Evolutionary conservation across 2,329 filamentous ascomycete genomes (phyloP).

Genomic region (Fusarium lyarnte): DNA sequence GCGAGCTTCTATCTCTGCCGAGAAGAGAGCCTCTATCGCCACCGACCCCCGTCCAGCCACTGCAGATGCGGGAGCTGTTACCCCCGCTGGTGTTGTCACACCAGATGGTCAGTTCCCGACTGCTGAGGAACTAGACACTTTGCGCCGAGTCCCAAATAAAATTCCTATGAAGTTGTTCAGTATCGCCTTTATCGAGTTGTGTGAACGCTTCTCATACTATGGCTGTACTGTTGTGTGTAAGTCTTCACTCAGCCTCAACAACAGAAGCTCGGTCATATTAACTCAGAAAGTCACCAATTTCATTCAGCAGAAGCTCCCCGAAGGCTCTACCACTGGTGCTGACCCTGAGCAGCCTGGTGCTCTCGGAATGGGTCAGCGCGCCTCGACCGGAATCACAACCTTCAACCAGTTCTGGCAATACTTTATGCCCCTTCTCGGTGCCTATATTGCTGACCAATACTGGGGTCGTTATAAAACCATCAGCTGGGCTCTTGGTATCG

Average conservation of each 20-base stretch:
- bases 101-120: conserved; percentile 35
- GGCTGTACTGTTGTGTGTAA: conserved; percentile 72
- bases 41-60: conserved; percentile 9
- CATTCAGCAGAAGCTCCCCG: conserved; percentile 66
- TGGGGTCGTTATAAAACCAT: conserved; percentile 77
- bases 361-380: conserved; percentile 65
- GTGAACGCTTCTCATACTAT: conserved; percentile 79
- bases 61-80: not conserved
- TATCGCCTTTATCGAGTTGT: conserved; percentile 74
- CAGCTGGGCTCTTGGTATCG: conserved; percentile 66
- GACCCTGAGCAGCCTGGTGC: conserved; percentile 59
- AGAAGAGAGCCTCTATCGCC: conserved; percentile 44
- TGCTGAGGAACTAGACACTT: conserved; percentile 56
- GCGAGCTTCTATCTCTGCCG: conserved; percentile 40
- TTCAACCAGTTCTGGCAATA: conserved; percentile 70
- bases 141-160: conserved; percentile 64
- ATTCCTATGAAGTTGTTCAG: conserved; percentile 70
- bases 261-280: not conserved
- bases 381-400: conserved; percentile 55
- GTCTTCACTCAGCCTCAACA: conserved; percentile 41
- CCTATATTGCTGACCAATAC: conserved; percentile 63
- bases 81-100: not conserved
- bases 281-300: conserved; percentile 64
- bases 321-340: conserved; percentile 64
- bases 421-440: conserved; percentile 66